phyloP scores from a whole-genome alignment of 305 asterid species.

The Rubia balearica region DNA sequence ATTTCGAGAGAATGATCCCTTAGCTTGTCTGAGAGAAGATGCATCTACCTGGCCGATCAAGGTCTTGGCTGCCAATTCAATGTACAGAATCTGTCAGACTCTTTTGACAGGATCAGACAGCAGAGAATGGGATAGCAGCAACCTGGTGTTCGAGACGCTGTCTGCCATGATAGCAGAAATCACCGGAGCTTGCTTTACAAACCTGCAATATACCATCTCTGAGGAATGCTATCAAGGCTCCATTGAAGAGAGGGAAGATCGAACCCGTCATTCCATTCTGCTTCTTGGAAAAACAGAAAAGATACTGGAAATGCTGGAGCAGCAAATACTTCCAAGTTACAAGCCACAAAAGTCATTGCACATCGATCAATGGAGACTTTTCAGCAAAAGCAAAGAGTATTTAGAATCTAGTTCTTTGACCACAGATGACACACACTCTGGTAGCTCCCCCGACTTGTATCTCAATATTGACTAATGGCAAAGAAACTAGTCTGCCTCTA shows the following conservation, averaged over 20 bases:
- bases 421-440: conserved; percentile 15
- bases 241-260: conserved; percentile 50
- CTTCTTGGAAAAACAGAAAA: conserved; percentile 57
- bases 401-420: conserved; percentile 21
- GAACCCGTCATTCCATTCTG: conserved; percentile 41
- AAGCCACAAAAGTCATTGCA: conserved; percentile 35
- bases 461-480: conserved; percentile 33
- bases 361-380: conserved; percentile 57
- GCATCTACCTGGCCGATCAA: conserved; percentile 60
- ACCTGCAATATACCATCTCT: conserved; percentile 48
- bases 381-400: conserved; percentile 25
- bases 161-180: conserved; percentile 44
- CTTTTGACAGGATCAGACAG: conserved; percentile 33
- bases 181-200: conserved; percentile 64
- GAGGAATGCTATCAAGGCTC: conserved; percentile 44
- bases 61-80: conserved; percentile 62
- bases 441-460: conserved; percentile 29
- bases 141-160: conserved; percentile 35
- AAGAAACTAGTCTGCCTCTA: neutral
- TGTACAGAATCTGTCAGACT: conserved; percentile 69
- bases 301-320: conserved; percentile 50
- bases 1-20: conserved; percentile 29
- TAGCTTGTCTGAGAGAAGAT: conserved; percentile 32
- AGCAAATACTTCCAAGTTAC: conserved; percentile 37
- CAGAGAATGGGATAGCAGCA: conserved; percentile 27